phyloP scores from a whole-genome alignment of 352 stramenopile genomes.

The Phytophthora multivora region DNA sequence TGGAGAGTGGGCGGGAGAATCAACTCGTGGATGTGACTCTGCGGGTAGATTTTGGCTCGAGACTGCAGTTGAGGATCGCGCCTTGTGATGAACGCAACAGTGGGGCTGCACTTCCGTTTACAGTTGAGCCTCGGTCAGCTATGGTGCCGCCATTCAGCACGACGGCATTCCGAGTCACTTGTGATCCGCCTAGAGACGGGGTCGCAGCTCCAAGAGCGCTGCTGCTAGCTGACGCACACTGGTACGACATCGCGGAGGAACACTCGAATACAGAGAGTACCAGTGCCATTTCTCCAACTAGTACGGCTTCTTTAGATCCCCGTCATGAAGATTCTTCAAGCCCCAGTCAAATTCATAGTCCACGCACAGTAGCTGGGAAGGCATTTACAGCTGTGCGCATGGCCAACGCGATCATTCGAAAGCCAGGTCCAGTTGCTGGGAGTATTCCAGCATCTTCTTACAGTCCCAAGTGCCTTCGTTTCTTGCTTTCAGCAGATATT shows the following conservation, averaged over 20 bases:
- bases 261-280: neutral
- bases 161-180: constrained; percentile 59
- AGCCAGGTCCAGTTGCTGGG: neutral
- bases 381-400: constrained; percentile 71
- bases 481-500: constrained; percentile 64
- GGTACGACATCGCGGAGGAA: constrained; percentile 44
- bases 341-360: neutral
- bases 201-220: constrained; percentile 37
- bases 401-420: constrained; percentile 59
- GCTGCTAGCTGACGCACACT: constrained; percentile 70
- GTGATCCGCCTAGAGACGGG: constrained; percentile 28
- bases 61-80: constrained; percentile 51
- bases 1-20: constrained; percentile 50
- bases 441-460: constrained; percentile 22
- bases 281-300: constrained; percentile 8
- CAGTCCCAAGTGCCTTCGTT: constrained; percentile 57
- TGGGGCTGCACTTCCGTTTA: constrained; percentile 42
- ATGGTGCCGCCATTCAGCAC: constrained; percentile 33
- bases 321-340: constrained; percentile 21
- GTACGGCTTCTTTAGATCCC: neutral
- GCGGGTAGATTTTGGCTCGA: constrained; percentile 52
- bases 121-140: constrained; percentile 39
- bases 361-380: constrained; percentile 53
- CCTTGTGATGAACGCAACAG: constrained; percentile 34
- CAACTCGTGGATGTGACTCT: constrained; percentile 63